phyloP scores from a whole-genome alignment of 2,329 filamentous ascomycete species.

The Leptosphaerulina australis region DNA sequence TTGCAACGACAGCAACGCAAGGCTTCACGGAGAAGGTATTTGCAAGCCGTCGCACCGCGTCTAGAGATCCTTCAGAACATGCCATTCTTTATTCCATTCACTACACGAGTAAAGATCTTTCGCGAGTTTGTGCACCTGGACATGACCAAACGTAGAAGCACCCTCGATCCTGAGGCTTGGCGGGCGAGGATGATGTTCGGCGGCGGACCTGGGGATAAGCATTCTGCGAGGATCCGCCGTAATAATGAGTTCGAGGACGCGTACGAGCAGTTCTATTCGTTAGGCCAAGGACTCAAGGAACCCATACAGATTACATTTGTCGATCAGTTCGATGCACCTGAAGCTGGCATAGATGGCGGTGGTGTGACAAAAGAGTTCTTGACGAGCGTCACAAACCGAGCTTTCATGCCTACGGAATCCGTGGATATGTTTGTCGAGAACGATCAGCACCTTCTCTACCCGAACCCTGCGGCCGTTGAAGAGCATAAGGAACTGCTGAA shows the following conservation, averaged over 20 bases:
- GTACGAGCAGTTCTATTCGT: constrained; percentile 77
- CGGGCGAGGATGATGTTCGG: constrained; percentile 60
- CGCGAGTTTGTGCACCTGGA: constrained; percentile 89
- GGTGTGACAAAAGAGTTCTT: constrained; percentile 98
- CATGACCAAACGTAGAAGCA: constrained; percentile 73
- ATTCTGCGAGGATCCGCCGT: constrained; percentile 80
- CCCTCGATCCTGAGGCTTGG: constrained; percentile 76
- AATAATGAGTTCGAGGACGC: constrained; percentile 85
- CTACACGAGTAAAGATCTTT: constrained; percentile 89
- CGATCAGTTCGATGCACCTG: constrained; percentile 82
- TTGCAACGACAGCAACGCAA: constrained; percentile 69
- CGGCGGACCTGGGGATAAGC: constrained; percentile 47
- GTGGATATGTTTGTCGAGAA: constrained; percentile 79
- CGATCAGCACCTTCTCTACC: constrained; percentile 83
- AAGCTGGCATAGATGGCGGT: constrained; percentile 95
- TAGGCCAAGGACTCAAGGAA: constrained; percentile 86
- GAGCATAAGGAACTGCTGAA: constrained; percentile 66
- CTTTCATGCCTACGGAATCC: constrained; percentile 66
- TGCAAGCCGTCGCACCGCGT: constrained; percentile 82
- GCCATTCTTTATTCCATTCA: constrained; percentile 95
- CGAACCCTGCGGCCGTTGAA: constrained; percentile 80
- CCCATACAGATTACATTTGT: constrained; percentile 97
- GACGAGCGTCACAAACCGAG: constrained; percentile 83
- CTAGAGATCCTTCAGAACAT: constrained; percentile 93
- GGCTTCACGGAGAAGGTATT: constrained; percentile 69